Percentiles rank a stretch among this genome's conserved stretches.
Conservation (phyloP, 2,329 filamentous ascomycete species). For the Emergomyces pasteurianus region DNA sequence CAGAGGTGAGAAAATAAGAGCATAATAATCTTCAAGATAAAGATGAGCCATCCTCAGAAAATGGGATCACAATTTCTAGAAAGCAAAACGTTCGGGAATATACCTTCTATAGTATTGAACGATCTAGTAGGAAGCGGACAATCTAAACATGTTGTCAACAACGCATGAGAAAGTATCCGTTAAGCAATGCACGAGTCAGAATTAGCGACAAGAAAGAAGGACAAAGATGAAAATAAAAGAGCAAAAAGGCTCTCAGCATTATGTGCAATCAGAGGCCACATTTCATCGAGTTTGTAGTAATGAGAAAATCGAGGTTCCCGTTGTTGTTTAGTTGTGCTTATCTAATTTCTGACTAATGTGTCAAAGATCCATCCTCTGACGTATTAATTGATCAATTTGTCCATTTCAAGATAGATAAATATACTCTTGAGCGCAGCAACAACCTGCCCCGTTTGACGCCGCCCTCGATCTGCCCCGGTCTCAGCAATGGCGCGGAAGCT, state of each 20-base stretch:
- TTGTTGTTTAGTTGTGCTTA: too few relatives aligned
- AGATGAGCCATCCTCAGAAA: background rate
- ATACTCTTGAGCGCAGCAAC: background rate
- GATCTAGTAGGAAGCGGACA: too few relatives aligned
- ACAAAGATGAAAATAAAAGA: background rate
- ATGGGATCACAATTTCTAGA: background rate
- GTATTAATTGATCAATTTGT: background rate
- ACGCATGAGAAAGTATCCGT: background rate
- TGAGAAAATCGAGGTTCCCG: too few relatives aligned
- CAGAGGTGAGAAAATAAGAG: background rate
- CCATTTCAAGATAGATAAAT: background rate
- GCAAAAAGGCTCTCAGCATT: background rate
- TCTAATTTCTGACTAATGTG: too few relatives aligned
- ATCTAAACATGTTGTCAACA: background rate
- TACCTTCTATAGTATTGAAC: too few relatives aligned
- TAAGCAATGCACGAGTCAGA: too few relatives aligned
- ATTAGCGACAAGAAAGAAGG: too few relatives aligned
- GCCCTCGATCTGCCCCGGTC: background rate
- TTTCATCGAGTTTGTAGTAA: background rate
- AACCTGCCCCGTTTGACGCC: background rate
- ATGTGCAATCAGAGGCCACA: background rate
- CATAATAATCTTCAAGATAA: background rate
- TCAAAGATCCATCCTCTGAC: background rate
- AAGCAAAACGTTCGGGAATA: background rate
- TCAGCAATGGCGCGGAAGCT: conserved; percentile 9